Evolutionary conservation across 1,284 basidiomycete species (phyloP).

Genomic region (Ganoderma leucocontextum): DNA sequence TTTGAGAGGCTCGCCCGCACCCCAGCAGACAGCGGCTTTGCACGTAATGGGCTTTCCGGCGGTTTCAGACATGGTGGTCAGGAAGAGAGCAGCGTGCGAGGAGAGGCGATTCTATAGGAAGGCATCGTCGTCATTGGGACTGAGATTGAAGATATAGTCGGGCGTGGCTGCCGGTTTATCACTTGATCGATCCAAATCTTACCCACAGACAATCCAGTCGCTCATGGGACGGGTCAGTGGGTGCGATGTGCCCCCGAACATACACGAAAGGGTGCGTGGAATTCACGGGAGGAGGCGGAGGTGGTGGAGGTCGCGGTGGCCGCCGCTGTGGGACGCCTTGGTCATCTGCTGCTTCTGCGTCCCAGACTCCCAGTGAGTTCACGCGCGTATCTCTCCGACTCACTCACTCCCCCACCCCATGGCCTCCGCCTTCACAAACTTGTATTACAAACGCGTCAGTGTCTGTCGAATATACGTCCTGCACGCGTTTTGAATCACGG

Average conservation of each 20-base stretch:
- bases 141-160: constrained; percentile 28
- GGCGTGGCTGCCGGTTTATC: constrained; percentile 34
- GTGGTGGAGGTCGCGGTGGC: constrained; percentile 7
- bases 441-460: constrained; percentile 85
- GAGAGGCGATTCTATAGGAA: constrained; percentile 2
- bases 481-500: background rate
- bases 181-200: constrained; percentile 34
- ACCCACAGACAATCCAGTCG: background rate
- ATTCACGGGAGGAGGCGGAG: constrained; percentile 26
- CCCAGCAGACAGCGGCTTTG: constrained; percentile 98
- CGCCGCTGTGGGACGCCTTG: constrained; percentile 20
- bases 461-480: constrained; percentile 7
- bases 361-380: constrained; percentile 5
- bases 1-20: constrained; percentile 87
- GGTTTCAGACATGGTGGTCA: constrained; percentile 66
- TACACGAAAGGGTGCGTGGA: constrained; percentile 15
- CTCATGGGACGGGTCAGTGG: constrained; percentile 15
- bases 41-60: constrained; percentile 85
- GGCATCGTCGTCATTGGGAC: constrained; percentile 21
- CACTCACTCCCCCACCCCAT: constrained; percentile 45
- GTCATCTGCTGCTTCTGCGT: constrained; percentile 24
- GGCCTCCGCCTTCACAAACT: constrained; percentile 79
- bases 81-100: constrained; percentile 18
- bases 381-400: constrained; percentile 19
- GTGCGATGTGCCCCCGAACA: constrained; percentile 7